Percentiles rank a stretch among this genome's conserved stretches.
These are phyloP conservation scores for Colletotrichum abscissum DNA, from an alignment of 2,329 filamentous ascomycete genomes.

Conservation along the genomic window DNA sequence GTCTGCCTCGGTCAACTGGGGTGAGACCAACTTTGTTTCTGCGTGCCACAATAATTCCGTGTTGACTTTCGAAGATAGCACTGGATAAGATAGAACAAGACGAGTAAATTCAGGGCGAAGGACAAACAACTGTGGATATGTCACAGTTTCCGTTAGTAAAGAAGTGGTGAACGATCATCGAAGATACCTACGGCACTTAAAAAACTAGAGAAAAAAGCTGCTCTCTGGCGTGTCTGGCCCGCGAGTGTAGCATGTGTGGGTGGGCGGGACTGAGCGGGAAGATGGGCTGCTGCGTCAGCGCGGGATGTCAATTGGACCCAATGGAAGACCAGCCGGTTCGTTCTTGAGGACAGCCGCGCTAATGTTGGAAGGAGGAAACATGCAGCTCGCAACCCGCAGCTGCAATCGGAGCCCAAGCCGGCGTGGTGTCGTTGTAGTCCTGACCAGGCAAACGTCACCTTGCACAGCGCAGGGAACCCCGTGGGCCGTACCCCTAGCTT, in stretches of 20 bases:
- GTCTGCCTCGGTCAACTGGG: neutral
- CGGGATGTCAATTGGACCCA: conserved; percentile 23
- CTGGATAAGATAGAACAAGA: neutral
- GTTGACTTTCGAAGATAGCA: neutral
- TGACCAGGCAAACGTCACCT: conserved; percentile 27
- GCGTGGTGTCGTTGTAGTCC: neutral
- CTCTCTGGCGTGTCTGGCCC: neutral
- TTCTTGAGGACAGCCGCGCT: conserved; percentile 30
- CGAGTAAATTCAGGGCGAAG: no score
- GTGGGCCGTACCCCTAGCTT: neutral
- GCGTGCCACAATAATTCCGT: neutral
- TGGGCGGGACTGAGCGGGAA: conserved; percentile 6
- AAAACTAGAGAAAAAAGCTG: neutral
- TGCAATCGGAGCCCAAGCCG: conserved; percentile 15
- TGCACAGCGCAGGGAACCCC: conserved; percentile 6
- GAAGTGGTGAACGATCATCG: no score
- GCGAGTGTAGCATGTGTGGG: neutral
- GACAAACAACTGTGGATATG: no score
- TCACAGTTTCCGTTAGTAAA: no score
- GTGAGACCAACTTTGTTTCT: neutral
- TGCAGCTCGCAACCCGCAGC: conserved; percentile 27
- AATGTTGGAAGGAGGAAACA: conserved; percentile 30
- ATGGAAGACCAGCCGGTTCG: conserved; percentile 22
- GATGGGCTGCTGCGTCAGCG: conserved; percentile 22
- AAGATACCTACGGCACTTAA: no score